Evolutionary conservation across 1,284 basidiomycete species (phyloP), one percentile per base, ranked within the genome.

Genomic region (Melampsora larici-populina): DNA sequence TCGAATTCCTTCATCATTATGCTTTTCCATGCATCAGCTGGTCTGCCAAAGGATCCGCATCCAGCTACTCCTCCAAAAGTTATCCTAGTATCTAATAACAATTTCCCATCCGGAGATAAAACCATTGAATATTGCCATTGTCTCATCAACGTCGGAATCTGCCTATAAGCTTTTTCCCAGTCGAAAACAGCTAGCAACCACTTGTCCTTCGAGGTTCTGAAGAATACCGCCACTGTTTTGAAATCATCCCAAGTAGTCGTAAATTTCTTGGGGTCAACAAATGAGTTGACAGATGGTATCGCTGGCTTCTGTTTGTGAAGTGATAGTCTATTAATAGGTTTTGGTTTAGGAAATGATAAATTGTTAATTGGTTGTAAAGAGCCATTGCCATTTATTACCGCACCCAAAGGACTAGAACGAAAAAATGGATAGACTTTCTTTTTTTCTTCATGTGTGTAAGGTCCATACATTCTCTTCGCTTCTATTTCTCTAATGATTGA

Each of bases 181-280:
- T 18, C 36, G 55, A n/a, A 21, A 1, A 68, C 1, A 2, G 40
- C 66, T 26, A 68, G 13, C 31, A 24, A 5, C 3, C 5, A 7
- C 4, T 18, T 7, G 3, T 18, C 63, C 40, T 6, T 3, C 21
- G 29, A 5, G 7, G 4, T 65, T 24, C 58, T 60, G 7, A 60
- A 6, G 17, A 60, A 60, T 60, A 24, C 31, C 31, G 58, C 18
- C n/a, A 65, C 63, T 6, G 6, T 26, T 7, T 65, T 65, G 63
- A 65, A 65, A 26, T 65, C n/a, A 26, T 65, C 63, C 63, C 63
- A 65, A 5, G 63, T 65, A 7, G 63, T 65, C n/a, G 7, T 65
- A 36, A 65, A 65, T 7, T 8, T 5, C 5, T 65, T 18, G 11
- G 29, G 29, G 4, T 65, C 29, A 4, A 65, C 63, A 18, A 65